Conservation (phyloP, 2,329 filamentous ascomycete genomes). For the Amesomyces nigricolor region DNA sequence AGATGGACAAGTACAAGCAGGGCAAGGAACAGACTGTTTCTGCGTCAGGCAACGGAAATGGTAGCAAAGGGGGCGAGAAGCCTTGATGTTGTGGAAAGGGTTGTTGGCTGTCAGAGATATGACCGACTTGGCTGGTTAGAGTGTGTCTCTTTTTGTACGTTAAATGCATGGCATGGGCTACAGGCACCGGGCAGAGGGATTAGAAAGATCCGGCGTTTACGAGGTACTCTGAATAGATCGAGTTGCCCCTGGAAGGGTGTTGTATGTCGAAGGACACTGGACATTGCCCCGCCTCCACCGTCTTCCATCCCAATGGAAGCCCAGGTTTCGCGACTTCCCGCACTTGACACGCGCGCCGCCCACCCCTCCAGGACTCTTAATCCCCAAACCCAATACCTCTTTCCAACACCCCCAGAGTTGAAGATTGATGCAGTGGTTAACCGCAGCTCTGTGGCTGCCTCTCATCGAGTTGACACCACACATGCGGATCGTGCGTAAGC, state of each 20-base stretch:
- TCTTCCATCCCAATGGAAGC: too few species aligned
- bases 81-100: constrained; percentile 2
- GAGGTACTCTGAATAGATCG: too few species aligned
- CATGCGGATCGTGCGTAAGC: too few species aligned
- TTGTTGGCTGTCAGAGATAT: not conserved
- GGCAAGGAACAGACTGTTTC: constrained; percentile 28
- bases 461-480: too few species aligned
- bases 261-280: not conserved
- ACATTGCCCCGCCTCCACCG: not conserved
- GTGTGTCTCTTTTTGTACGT: constrained; percentile 8
- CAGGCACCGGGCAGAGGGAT: constrained; percentile 2
- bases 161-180: constrained; percentile 12
- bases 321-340: too few species aligned
- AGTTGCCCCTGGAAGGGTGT: too few species aligned
- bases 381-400: too few species aligned
- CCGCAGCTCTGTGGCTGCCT: too few species aligned
- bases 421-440: too few species aligned
- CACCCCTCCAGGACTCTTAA: too few species aligned
- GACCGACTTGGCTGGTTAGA: not conserved
- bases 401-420: too few species aligned
- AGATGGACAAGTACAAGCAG: constrained; percentile 60
- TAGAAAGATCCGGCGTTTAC: constrained; percentile 13
- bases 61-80: not conserved
- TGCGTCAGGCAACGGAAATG: not conserved
- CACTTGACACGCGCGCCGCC: too few species aligned